These are phyloP conservation scores for Cicer yamashitae DNA, from an alignment of 306 rosid genomes.

Conservation along the genomic window DNA sequence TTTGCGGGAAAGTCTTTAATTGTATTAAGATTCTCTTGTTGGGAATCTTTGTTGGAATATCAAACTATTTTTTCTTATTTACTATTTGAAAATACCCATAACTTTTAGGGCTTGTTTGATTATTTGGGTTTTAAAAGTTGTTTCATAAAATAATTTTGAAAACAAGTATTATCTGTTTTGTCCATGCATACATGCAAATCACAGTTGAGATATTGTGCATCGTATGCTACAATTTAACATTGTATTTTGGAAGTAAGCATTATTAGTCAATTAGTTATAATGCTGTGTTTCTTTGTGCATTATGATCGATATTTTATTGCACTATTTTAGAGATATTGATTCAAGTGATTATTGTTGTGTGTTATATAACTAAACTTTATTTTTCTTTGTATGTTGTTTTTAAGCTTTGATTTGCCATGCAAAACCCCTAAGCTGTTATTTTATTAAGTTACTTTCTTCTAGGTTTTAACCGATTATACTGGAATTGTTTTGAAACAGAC, in stretches of 20 bases:
- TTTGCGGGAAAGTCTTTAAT: background rate
- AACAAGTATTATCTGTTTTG: too few species aligned
- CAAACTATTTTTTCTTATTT: background rate
- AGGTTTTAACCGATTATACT: constrained; percentile 43
- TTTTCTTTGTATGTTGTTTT: background rate
- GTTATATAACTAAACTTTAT: background rate
- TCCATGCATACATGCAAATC: too few species aligned
- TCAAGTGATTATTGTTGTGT: background rate
- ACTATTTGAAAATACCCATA: background rate
- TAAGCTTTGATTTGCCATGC: background rate
- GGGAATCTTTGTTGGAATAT: background rate
- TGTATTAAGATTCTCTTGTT: constrained; percentile 3
- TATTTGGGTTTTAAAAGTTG: too few species aligned
- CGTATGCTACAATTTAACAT: background rate
- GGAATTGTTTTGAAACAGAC: constrained; percentile 65
- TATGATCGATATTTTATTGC: background rate
- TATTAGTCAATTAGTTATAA: background rate
- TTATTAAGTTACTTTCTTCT: constrained; percentile 24
- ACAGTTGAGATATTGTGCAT: background rate
- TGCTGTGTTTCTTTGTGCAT: background rate
- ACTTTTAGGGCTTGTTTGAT: too few species aligned
- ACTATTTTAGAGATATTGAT: background rate
- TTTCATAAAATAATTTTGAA: too few species aligned
- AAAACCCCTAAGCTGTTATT: constrained; percentile 14
- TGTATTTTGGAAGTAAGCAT: background rate